phyloP scores from a whole-genome alignment of 345 rosid species.

The Populus alba region DNA sequence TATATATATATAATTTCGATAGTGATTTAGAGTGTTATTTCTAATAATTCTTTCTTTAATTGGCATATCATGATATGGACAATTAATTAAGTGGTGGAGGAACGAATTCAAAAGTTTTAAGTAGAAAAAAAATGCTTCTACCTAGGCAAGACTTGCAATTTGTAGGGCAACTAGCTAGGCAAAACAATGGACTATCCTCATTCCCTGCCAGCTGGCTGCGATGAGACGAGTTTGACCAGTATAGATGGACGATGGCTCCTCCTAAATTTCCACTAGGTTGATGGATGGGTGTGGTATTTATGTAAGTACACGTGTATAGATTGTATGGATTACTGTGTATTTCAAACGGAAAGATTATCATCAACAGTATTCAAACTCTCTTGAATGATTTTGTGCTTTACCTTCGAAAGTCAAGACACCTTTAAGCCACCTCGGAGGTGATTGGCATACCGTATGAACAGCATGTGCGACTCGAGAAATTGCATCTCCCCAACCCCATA shows the following conservation, averaged over 20 bases:
- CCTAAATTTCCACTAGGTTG: background rate
- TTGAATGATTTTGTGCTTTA: background rate
- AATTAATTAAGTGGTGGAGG: too few relatives aligned
- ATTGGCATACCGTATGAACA: background rate
- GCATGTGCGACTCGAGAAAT: background rate
- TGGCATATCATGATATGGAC: too few relatives aligned
- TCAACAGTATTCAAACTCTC: background rate
- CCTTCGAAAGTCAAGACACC: background rate
- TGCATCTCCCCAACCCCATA: conserved; percentile 4
- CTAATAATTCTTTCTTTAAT: too few relatives aligned
- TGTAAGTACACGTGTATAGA: too few relatives aligned
- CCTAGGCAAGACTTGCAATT: too few relatives aligned
- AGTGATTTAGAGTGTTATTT: too few relatives aligned
- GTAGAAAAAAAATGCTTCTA: too few relatives aligned
- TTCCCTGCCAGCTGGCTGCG: background rate
- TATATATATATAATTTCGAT: too few relatives aligned
- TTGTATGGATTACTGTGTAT: background rate
- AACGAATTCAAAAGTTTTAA: too few relatives aligned
- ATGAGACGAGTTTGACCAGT: background rate
- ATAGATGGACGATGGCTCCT: background rate
- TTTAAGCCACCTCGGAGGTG: background rate
- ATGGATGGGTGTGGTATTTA: too few relatives aligned
- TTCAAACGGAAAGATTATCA: background rate
- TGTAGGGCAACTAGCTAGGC: too few relatives aligned
- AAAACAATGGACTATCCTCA: background rate